A percentile compares a stretch with the other conserved stretches of the same genome.
phyloP scores from a whole-genome alignment of 352 stramenopile species.

The Pythium chondricola region DNA sequence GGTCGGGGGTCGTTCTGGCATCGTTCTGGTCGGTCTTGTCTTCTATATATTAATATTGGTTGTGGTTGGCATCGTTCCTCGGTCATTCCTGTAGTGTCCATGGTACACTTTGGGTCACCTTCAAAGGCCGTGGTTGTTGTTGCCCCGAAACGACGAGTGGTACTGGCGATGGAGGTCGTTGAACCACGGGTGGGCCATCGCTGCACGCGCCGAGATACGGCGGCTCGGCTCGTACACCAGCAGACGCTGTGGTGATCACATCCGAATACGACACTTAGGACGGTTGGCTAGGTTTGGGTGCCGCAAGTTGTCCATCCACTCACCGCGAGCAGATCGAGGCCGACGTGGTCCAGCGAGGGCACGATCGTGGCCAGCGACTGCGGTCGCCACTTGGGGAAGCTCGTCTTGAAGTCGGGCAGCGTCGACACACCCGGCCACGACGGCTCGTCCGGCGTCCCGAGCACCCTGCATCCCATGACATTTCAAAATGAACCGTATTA shows the following conservation, averaged over 20 bases:
- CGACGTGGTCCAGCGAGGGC: conserved; percentile 71
- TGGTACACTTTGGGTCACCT: too few species aligned
- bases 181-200: conserved; percentile 84
- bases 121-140: conserved; percentile 27
- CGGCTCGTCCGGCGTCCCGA: conserved; percentile 96
- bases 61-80: too few species aligned
- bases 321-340: conserved; percentile 77
- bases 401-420: conserved; percentile 96
- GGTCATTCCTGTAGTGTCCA: too few species aligned
- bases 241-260: conserved; percentile 40
- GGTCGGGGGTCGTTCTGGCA: too few species aligned
- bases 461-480: conserved; percentile 36
- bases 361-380: conserved; percentile 87
- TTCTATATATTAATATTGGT: too few species aligned
- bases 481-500: neutral
- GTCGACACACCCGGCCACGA: conserved; percentile 96
- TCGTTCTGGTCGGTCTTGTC: too few species aligned
- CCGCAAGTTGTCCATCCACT: too few species aligned
- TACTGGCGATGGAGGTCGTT: conserved; percentile 74
- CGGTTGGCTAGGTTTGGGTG: neutral
- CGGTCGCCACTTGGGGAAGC: conserved; percentile 97
- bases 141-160: conserved; percentile 54
- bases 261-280: conserved; percentile 6
- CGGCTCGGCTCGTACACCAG: conserved; percentile 74
- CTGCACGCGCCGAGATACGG: conserved; percentile 72